phyloP scores from a whole-genome alignment of 768 basidiomycete species.

The Russula emetica region DNA sequence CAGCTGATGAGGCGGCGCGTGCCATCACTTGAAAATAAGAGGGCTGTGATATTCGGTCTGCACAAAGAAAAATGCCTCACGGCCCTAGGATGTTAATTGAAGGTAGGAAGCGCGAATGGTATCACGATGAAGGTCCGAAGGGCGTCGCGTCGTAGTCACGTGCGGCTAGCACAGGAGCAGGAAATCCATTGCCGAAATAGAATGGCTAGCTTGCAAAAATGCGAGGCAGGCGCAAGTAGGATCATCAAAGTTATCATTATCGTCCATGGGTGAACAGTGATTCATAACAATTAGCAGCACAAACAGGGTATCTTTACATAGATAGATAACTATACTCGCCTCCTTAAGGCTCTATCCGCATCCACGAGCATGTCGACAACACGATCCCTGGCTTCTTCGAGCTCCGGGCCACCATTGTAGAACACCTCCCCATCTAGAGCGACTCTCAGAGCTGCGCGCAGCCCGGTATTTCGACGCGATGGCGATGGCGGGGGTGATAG shows the following conservation, averaged over 20 bases:
- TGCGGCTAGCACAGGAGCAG: not conserved
- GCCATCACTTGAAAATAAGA: slow-evolving; percentile 16
- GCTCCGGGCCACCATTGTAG: slow-evolving; percentile 34
- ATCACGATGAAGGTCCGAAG: not conserved
- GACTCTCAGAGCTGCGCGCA: slow-evolving; percentile 46
- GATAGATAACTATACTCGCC: slow-evolving; percentile 18
- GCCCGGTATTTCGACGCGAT: slow-evolving; percentile 38
- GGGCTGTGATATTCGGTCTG: not conserved
- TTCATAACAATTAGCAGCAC: slow-evolving; percentile 14
- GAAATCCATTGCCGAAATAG: no score
- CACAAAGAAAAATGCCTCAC: not conserved
- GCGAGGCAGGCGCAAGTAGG: not conserved
- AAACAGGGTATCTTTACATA: slow-evolving; percentile 25
- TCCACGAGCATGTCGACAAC: slow-evolving; percentile 66
- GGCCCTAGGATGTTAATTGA: not conserved
- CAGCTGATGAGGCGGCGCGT: slow-evolving; percentile 18
- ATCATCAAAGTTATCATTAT: not conserved
- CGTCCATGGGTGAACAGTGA: not conserved
- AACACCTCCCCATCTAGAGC: slow-evolving; percentile 54
- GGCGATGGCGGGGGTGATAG: slow-evolving; percentile 60
- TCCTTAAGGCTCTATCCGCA: slow-evolving; percentile 24
- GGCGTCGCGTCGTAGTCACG: slow-evolving; percentile 16
- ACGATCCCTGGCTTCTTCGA: slow-evolving; percentile 75
- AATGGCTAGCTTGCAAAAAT: not conserved
- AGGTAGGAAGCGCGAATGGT: not conserved